Conservation (phyloP, 441 rosid genomes). For the Flueggea neowawraea region DNA sequence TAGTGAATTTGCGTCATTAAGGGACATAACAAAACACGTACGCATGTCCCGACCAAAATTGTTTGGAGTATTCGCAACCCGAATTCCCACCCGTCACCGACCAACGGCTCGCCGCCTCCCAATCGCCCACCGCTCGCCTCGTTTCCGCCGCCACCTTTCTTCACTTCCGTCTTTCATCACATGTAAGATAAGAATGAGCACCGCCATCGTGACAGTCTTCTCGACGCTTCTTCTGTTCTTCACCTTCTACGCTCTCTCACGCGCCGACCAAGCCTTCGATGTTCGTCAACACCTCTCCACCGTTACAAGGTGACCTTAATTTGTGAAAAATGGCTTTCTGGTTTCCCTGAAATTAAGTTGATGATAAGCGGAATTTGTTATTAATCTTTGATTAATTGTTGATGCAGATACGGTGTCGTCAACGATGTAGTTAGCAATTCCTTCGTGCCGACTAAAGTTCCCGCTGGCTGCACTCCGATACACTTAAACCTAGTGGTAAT, state of each 20-base stretch:
- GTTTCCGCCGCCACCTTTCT: too few species aligned
- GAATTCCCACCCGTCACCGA: too few species aligned
- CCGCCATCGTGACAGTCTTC: too few species aligned
- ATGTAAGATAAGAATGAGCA: too few species aligned
- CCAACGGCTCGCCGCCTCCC: too few species aligned
- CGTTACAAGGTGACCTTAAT: conserved; percentile 52
- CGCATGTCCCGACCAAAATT: too few species aligned
- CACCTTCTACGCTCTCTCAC: conserved; percentile 24
- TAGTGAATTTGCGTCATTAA: too few species aligned
- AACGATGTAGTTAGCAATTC: conserved; percentile 38
- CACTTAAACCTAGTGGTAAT: conserved; percentile 91
- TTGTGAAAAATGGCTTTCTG: not conserved
- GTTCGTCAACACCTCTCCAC: conserved; percentile 83
- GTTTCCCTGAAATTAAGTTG: not conserved
- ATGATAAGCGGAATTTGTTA: too few species aligned
- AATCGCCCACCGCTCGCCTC: too few species aligned
- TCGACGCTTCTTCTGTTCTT: not conserved
- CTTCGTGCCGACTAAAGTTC: conserved; percentile 38
- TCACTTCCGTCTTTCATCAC: too few species aligned
- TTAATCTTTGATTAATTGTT: not conserved
- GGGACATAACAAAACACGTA: too few species aligned
- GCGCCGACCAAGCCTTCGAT: conserved; percentile 35
- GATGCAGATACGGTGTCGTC: conserved; percentile 62
- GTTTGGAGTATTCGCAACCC: too few species aligned
- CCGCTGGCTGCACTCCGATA: conserved; percentile 67